Base-by-base conservation (phyloP, 345 rosid species). In the Dimocarpus longan region DNA sequence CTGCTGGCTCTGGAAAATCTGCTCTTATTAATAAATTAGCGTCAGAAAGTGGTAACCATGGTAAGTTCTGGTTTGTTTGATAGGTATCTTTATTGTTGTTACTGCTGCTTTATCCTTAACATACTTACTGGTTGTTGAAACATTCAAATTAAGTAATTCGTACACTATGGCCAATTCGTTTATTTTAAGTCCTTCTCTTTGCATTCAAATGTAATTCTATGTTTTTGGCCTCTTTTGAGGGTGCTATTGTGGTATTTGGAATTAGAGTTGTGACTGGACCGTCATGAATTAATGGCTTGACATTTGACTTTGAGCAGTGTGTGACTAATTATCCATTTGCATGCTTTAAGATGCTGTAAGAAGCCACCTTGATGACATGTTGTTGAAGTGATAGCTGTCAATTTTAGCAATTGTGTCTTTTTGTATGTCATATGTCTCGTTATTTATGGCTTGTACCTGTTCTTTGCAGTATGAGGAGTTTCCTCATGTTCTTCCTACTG, bases 1-100 rank as follows among this genome's bases (percentile, higher is more conserved):
- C 91, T 76, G 82, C 97, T 59, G 97, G 99, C 73, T 84, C 90
- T 70, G 99, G 99, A 77, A 96, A 96, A 88, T 90, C 99, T 87
- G 95, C 97, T 65, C 89, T 96, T 62, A 85, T 96, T 54, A 87
- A 83, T 85, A 87, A 90, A 85, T 87, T 95, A 85, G 98, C 93
- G 50, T 54, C 62, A 64, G 96, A 88, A 71, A 82, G 88, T 82
- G 92, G 96, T 68, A 92, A 83, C 80, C 86, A 88, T 65, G 98
- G 99, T 95, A 90, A 73, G 77, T 70, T 71, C 78, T 40, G 37
- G 5, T 52, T 66, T 21, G 39, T 37, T 8, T 5, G 42, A 32
- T 66, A 21, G 21, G 6, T 66, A 62, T 15, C 7, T 68, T 76
- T 48, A 21, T 15, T 63, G 5, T 37, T 32, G 66, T 11, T 75